These are phyloP conservation scores for Neonectria hederae DNA, from an alignment of 2,329 filamentous ascomycete genomes.

Conservation along the genomic window DNA sequence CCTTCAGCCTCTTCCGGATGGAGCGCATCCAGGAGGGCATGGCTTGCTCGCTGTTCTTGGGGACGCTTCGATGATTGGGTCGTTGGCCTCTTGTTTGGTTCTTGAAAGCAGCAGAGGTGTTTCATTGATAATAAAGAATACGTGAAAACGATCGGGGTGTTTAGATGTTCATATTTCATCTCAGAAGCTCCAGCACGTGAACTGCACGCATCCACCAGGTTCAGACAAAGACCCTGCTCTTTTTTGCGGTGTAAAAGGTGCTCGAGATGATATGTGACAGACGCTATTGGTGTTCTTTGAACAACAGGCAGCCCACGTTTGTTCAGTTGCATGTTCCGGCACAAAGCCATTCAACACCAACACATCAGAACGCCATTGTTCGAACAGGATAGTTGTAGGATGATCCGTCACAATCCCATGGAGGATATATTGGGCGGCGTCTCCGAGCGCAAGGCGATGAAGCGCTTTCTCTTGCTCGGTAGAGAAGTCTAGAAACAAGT, in stretches of 20 bases:
- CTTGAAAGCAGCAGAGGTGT: neutral
- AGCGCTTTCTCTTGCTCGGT: neutral
- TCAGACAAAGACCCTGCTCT: constrained; percentile 9
- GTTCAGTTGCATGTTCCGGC: neutral
- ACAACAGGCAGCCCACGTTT: constrained; percentile 23
- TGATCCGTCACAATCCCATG: neutral
- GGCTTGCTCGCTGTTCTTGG: neutral
- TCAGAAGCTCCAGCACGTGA: neutral
- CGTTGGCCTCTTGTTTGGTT: neutral
- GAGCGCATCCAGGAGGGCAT: neutral
- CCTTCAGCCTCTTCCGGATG: neutral
- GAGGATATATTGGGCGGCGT: neutral
- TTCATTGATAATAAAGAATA: neutral
- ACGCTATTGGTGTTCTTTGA: constrained; percentile 6
- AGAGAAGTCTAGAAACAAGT: neutral
- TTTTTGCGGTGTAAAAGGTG: neutral
- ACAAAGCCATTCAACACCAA: neutral
- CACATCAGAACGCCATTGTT: neutral
- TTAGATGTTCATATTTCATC: neutral
- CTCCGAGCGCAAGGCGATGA: neutral
- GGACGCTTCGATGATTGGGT: neutral
- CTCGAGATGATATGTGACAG: neutral
- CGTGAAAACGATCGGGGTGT: neutral
- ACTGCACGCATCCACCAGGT: neutral
- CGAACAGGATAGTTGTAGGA: neutral